Percentiles rank a stretch among this genome's conserved stretches.
phyloP scores from a whole-genome alignment of 345 rosid genomes.

The Rhodamnia rubescens region DNA sequence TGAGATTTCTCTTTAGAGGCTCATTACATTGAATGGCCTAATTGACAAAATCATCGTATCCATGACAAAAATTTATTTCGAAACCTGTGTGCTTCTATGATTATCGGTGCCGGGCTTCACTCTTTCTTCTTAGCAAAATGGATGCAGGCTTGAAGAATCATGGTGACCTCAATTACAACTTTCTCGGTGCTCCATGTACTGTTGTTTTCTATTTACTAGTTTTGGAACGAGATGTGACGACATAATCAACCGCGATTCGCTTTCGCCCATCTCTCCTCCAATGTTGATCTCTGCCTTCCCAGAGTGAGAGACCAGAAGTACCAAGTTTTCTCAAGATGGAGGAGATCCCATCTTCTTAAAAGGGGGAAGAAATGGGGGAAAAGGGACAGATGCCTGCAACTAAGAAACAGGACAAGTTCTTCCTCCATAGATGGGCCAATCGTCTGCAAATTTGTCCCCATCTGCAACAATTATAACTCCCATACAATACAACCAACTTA shows the following conservation, averaged over 20 bases:
- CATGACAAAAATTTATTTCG: not conserved
- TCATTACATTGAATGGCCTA: not conserved
- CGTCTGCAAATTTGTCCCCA: slow-evolving; percentile 16
- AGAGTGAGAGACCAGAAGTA: not conserved
- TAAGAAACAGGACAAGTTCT: not conserved
- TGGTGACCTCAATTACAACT: not conserved
- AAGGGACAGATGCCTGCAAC: not conserved
- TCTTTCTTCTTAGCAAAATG: too few relatives aligned
- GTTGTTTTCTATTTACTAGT: not conserved
- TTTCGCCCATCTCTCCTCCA: not conserved
- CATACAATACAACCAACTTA: slow-evolving; percentile 16
- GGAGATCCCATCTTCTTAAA: not conserved
- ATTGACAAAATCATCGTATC: not conserved
- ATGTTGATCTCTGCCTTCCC: not conserved
- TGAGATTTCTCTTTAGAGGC: not conserved
- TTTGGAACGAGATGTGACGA: not conserved
- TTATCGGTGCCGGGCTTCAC: not conserved
- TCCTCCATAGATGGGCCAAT: slow-evolving; percentile 1
- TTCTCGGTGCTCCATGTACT: not conserved
- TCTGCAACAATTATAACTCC: slow-evolving; percentile 7
- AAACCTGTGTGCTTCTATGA: not conserved
- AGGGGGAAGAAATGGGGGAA: not conserved
- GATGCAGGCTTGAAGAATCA: too few relatives aligned
- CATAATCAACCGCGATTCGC: not conserved
- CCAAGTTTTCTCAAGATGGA: not conserved